Percentiles rank a stretch among this genome's conserved stretches.
Evolutionary conservation across 768 basidiomycete species (phyloP).

Genomic region (Amanita jacksonii): DNA sequence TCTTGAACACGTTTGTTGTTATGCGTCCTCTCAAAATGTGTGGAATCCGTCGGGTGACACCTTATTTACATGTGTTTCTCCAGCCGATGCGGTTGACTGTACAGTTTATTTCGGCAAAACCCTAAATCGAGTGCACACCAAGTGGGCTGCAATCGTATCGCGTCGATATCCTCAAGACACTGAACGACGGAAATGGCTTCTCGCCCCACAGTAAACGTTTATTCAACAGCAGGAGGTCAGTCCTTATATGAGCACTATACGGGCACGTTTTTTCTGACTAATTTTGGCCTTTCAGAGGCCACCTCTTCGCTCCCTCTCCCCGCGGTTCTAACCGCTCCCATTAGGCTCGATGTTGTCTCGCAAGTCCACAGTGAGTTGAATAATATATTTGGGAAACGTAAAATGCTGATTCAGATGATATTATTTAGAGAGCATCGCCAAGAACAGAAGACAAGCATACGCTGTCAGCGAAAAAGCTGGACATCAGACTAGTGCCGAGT

Average conservation of each 20-base stretch:
- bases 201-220: slow-evolving; percentile 85
- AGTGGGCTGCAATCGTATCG: background rate
- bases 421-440: slow-evolving; percentile 83
- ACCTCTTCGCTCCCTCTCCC: slow-evolving; percentile 88
- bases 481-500: slow-evolving; percentile 98
- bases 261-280: slow-evolving; percentile 6
- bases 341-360: slow-evolving; percentile 95
- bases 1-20: too few species aligned
- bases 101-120: slow-evolving; percentile 7
- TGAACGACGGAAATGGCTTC: slow-evolving; percentile 68
- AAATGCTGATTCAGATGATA: background rate
- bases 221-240: slow-evolving; percentile 65
- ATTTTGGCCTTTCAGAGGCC: slow-evolving; percentile 43
- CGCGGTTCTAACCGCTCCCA: slow-evolving; percentile 95
- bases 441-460: slow-evolving; percentile 97
- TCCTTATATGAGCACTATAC: background rate
- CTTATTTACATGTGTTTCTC: background rate
- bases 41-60: too few species aligned
- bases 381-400: too few species aligned
- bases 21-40: too few species aligned
- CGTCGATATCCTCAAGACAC: slow-evolving; percentile 27
- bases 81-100: background rate
- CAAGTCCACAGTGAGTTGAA: slow-evolving; percentile 92
- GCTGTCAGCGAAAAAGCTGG: slow-evolving; percentile 96
- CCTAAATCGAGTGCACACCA: slow-evolving; percentile 1